phyloP scores from a whole-genome alignment of 2,329 filamentous ascomycete species.

The Thelonectria olida region DNA sequence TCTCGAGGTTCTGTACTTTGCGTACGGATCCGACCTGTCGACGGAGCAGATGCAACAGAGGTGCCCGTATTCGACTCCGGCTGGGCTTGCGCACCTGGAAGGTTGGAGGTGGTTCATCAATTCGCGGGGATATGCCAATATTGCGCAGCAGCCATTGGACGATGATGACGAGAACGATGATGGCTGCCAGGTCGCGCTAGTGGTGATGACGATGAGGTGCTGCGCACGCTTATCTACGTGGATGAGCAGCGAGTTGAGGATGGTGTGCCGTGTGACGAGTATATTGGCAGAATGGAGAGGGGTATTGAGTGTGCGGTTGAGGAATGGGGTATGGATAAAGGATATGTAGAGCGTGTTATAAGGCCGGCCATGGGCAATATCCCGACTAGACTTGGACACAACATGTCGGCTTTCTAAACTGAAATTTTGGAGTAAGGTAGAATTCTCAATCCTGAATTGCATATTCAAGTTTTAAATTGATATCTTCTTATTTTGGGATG shows the following conservation, averaged over 20 bases:
- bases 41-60: constrained; percentile 69
- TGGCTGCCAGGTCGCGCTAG: no score
- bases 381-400: no score
- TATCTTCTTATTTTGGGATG: no score
- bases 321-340: constrained; percentile 61
- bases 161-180: constrained; percentile 4
- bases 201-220: constrained; percentile 33
- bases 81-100: constrained; percentile 65
- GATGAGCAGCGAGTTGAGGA: constrained; percentile 54
- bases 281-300: constrained; percentile 70
- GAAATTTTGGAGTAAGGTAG: no score
- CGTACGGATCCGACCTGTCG: constrained; percentile 77
- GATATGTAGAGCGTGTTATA: constrained; percentile 65
- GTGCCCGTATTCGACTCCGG: constrained; percentile 65
- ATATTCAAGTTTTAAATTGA: no score
- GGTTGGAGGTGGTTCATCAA: constrained; percentile 74
- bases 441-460: no score
- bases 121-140: constrained; percentile 72
- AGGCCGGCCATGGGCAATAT: no score
- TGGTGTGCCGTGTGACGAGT: constrained; percentile 62
- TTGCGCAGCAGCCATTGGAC: constrained; percentile 56
- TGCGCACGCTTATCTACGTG: constrained; percentile 67
- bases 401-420: no score
- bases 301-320: constrained; percentile 67
- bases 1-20: constrained; percentile 67